Base-by-base conservation (phyloP, 352 stramenopile species). In the Phytophthora pluvialis region DNA sequence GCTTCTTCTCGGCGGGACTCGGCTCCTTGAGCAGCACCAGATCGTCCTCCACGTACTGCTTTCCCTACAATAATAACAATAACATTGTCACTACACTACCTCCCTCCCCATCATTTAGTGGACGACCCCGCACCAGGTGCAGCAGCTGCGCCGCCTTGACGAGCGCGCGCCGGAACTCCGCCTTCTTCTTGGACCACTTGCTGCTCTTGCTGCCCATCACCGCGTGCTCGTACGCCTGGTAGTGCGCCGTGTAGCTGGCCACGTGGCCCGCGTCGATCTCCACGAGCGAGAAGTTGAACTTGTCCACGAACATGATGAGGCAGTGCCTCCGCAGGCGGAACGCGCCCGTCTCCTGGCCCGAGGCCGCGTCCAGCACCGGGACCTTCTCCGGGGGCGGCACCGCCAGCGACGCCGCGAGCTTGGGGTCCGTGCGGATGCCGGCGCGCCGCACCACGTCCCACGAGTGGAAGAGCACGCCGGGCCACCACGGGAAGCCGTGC, bases 401-500 rank as follows among this genome's bases (percentile, higher is more conserved):
- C 29, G 55, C 31, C n/a, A 82, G 58, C 36, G 62, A 50, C 25
- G 46, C 36, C 13, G 74, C 56, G 31, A 77, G 67, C 35, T 73
- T 72, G 10, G 83, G 73, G 51, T 76, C 69, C 0, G 78, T 77
- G 9, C 69, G 64, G 13, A 93, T 63, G 1, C 72, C 79, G 1
- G 73, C 74, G 26, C 52, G 62, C 13, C 60, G 65, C 25, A 90
- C 79, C 8, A 66, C 68, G 15, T 89, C 72, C 80, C 82, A 91
- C 52, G 64, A 79, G 57, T 75, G 68, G 61, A 95, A 95, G 18
- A 95, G 52, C 49, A 95, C 70, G 35, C 70, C 82, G 3, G 88
- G 88, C 88, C 88, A 95, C 82, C 83, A 94, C 65, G 88, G 85
- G 48, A 77, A 95, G 11, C 77, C 71, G 4, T 49, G 32, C 33